phyloP scores from a whole-genome alignment of 2,329 filamentous ascomycete species.

The Pseudocercospora macadamiae region DNA sequence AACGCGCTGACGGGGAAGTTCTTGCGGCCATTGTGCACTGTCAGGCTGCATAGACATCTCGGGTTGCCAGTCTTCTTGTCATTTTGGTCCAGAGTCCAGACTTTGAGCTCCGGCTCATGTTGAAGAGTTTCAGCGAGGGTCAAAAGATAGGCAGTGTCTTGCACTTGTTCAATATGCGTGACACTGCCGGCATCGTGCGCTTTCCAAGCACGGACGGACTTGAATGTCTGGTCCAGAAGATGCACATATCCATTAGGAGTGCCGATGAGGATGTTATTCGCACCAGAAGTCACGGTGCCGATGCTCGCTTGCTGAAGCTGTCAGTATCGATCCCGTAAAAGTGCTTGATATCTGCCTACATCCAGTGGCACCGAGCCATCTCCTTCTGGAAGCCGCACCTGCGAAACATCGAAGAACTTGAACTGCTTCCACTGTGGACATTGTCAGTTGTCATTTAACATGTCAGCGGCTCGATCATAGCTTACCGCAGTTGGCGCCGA shows the following conservation, averaged over 20 bases:
- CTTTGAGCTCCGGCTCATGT: slow-evolving; percentile 85
- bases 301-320: slow-evolving; percentile 63
- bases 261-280: slow-evolving; percentile 86
- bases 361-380: slow-evolving; percentile 62
- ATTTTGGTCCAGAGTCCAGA: slow-evolving; percentile 94
- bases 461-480: background rate
- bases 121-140: slow-evolving; percentile 87
- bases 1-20: slow-evolving; percentile 96
- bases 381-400: slow-evolving; percentile 77
- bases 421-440: slow-evolving; percentile 88
- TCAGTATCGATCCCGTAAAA: slow-evolving; percentile 20
- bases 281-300: slow-evolving; percentile 81
- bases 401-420: slow-evolving; percentile 96
- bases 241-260: slow-evolving; percentile 83
- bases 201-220: slow-evolving; percentile 81
- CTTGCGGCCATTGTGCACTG: slow-evolving; percentile 85
- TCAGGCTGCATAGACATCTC: slow-evolving; percentile 82
- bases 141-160: slow-evolving; percentile 81
- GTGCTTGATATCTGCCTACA: slow-evolving; percentile 20
- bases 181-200: slow-evolving; percentile 80
- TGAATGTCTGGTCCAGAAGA: slow-evolving; percentile 85
- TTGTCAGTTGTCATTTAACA: background rate
- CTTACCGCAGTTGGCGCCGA: slow-evolving; percentile 6
- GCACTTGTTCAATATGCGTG: slow-evolving; percentile 89
- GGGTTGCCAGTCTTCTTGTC: slow-evolving; percentile 93